phyloP scores from a whole-genome alignment of 148 eudicot species.

The Camellia sinensis region DNA sequence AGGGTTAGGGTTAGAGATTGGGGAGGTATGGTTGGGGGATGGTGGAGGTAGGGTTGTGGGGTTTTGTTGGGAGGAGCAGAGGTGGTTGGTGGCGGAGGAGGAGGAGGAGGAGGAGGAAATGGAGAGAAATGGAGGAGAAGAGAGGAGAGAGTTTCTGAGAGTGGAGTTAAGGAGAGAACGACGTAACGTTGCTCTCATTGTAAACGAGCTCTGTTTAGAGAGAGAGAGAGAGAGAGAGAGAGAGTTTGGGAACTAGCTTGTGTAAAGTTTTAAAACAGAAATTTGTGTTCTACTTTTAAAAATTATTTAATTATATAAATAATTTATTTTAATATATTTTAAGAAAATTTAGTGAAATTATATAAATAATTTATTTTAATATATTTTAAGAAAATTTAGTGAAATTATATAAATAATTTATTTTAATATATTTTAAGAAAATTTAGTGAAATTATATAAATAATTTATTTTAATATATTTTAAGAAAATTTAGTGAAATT shows the following conservation, averaged over 20 bases:
- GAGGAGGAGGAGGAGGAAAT: background rate
- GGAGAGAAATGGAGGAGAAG: constrained; percentile 10
- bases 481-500: too few relatives aligned
- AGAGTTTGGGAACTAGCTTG: background rate
- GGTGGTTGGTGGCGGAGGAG: background rate
- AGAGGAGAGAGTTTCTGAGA: constrained; percentile 8
- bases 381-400: too few relatives aligned
- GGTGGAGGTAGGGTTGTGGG: constrained; percentile 9
- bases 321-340: too few relatives aligned
- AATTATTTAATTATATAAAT: too few relatives aligned
- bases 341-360: too few relatives aligned
- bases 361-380: too few relatives aligned
- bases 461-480: too few relatives aligned
- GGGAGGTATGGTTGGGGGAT: background rate
- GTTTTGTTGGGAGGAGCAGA: constrained; percentile 23
- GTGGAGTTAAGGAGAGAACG: background rate
- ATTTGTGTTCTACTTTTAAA: too few relatives aligned
- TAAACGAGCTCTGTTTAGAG: background rate
- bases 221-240: background rate
- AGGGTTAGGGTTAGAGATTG: constrained; percentile 19
- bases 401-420: too few relatives aligned
- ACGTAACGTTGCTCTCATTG: background rate
- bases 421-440: too few relatives aligned
- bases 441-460: too few relatives aligned
- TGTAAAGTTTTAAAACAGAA: too few relatives aligned